Conservation (phyloP, 257 asterid genomes). For the Leptodermis oblonga region DNA sequence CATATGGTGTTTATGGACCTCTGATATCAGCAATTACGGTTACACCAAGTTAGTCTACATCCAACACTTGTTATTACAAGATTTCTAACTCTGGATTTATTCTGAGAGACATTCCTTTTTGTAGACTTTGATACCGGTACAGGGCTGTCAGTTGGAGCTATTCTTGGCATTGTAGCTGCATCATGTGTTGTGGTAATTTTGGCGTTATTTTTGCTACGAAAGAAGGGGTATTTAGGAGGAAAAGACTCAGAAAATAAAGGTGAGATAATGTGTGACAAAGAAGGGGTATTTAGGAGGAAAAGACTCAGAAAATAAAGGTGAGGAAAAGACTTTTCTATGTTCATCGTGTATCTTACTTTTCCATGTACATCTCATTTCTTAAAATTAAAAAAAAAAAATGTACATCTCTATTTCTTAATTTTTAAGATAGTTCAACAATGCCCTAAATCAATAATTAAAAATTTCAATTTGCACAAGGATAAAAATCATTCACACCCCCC, state of each 20-base stretch:
- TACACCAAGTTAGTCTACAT: slow-evolving; percentile 62
- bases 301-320: too few relatives aligned
- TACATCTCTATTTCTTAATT: too few relatives aligned
- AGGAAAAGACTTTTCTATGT: too few relatives aligned
- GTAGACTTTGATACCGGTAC: slow-evolving; percentile 54
- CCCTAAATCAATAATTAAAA: too few relatives aligned
- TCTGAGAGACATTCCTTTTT: slow-evolving; percentile 16
- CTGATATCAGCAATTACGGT: slow-evolving; percentile 81
- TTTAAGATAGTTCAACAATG: too few relatives aligned
- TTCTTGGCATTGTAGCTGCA: slow-evolving; percentile 56
- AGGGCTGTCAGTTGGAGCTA: slow-evolving; percentile 66
- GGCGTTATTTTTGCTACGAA: slow-evolving; percentile 46
- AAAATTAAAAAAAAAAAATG: too few relatives aligned
- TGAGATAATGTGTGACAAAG: slow-evolving; percentile 20
- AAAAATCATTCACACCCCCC: too few relatives aligned
- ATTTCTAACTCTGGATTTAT: slow-evolving; percentile 10
- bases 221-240: slow-evolving; percentile 51
- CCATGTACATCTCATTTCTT: too few relatives aligned
- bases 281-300: too few relatives aligned
- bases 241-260: slow-evolving; percentile 57
- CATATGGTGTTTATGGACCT: slow-evolving; percentile 83
- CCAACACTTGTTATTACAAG: neutral
- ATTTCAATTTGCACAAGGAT: too few relatives aligned
- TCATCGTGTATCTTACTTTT: too few relatives aligned
- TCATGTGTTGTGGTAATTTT: slow-evolving; percentile 35